Evolutionary conservation across 1,284 basidiomycete species (phyloP), one percentile per base, ranked within the genome.

Genomic region (Trichosporon sp.): DNA sequence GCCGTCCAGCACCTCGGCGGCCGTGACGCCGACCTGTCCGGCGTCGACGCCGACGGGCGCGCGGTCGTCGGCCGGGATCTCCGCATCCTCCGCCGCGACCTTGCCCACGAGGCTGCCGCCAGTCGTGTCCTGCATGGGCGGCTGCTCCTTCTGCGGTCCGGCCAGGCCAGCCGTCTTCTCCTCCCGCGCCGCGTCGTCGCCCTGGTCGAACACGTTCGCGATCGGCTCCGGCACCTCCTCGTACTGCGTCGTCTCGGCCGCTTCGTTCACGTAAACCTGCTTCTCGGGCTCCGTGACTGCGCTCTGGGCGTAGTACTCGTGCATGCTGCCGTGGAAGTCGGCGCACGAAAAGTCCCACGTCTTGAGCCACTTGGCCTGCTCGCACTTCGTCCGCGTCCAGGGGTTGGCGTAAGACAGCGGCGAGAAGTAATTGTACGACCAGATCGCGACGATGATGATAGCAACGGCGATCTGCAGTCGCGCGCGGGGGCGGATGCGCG

Each of bases 321-420:
- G 62, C 16, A 75, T 62, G 56, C 73, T 66, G 36, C 76, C 73
- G 60, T 75, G 71, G 74, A 78, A 78, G 69, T 79, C 76, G 63
- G 59, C 59, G 70, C 77, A 73, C 62, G 88, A 86, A 77, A 99
- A 98, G 79, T 99, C 96, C 95, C 96, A 99, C 2, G 87, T 89
- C 81, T 88, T 91, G 61, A 94, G 73, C 91, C 92, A 94, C 74
- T 88, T 88, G 5, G 93, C 88, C 54, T 83, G 84, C 65, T 86
- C 80, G 75, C 95, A 99, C 66, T 90, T 84, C 11, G 74, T 75
- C 78, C 85, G 88, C 31, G 94, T 99, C 96, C 96, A 99, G 0
- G 86, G 84, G 19, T 81, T 85, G 0, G 92, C 96, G 77, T 99
- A 99, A 0, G 86, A 84, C 57, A 99, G 78, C 0, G 95, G 90